Evolutionary conservation across 192 early-diverging fungal genomes (phyloP).

Genomic region (Gamsiella multidivaricata): DNA sequence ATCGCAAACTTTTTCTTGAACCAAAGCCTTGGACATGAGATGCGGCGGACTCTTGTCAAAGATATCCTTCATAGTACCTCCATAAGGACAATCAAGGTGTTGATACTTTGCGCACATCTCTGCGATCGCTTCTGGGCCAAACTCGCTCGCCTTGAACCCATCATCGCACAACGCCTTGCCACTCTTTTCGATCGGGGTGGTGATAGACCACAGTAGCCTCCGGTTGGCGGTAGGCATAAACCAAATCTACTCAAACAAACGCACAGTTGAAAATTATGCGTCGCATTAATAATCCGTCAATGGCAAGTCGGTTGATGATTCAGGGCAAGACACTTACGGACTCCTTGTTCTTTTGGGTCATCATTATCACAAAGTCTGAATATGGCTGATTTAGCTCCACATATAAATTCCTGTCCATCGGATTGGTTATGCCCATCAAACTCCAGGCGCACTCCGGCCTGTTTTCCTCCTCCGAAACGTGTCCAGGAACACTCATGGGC

Average conservation of each 20-base stretch:
- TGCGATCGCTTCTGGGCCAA: neutral
- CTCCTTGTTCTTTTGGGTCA: slow-evolving; percentile 5
- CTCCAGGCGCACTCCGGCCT: neutral
- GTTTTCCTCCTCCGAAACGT: neutral
- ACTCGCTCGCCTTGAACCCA: slow-evolving; percentile 7
- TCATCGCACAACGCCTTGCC: neutral
- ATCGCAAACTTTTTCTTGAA: slow-evolving; percentile 9
- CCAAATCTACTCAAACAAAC: too few species aligned
- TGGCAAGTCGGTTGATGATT: neutral
- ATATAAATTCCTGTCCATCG: neutral
- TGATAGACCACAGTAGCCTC: slow-evolving; percentile 3
- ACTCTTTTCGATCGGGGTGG: neutral
- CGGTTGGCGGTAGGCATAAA: slow-evolving; percentile 2
- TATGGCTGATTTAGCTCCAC: neutral
- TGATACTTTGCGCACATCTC: neutral
- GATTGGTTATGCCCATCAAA: slow-evolving; percentile 8
- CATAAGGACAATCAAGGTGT: slow-evolving; percentile 1
- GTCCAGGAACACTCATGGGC: neutral
- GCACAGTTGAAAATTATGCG: too few species aligned
- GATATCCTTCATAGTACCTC: slow-evolving; percentile 3
- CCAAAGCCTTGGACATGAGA: slow-evolving; percentile 2
- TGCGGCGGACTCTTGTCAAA: slow-evolving; percentile 1
- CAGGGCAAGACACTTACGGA: neutral
- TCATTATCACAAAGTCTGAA: slow-evolving; percentile 4
- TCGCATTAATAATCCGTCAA: too few species aligned